Base-by-base conservation (phyloP, 169 alveolate genomes). In the Plasmodium gallinaceum region DNA sequence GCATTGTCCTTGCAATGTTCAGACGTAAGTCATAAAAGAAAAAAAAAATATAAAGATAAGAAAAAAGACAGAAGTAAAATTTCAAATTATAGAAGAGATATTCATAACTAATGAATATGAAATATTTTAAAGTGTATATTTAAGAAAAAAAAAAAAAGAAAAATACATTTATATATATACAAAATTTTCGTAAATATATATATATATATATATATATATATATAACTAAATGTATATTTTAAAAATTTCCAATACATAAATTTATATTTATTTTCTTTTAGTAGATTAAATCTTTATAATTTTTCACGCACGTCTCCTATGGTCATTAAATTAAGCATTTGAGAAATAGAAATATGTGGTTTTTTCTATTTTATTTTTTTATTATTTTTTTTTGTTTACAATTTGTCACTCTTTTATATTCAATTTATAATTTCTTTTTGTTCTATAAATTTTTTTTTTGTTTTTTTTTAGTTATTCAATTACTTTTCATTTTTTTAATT, bases 1-100 rank as follows among this genome's bases (percentile, higher is more conserved):
- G 64, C 72, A 83, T 68, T 83, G 85, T 32, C 61, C 22, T 66
- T 83, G 64, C 91, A 60, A 58, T 54, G 39, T 66, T 83, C 91
- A 45, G 72, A 68, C 61, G 91, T 68, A 83, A 68, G 91, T 18
- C 52, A 83, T 60, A 46, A 83, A 43, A 39, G 68, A 60, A 66
- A 46, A 66, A 83, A 68, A 48, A 83, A 68, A 42, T 16, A 51
- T 32, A 54, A 54, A 18, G 64, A 54, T 54, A 37, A 39, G 62
- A 68, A 48, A 83, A 83, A 72, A 45, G 91, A 83, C 51, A 83
- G 57, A 69, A 68, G 54, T 32, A 68, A 83, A 54, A 68, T 83
- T 52, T 26, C 83, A 22, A 83, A 83, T 83, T 83, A 83, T 48
- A 37, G 85, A 52, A 60, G 91, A 83, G 83, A 54, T 18, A 57